phyloP scores from a whole-genome alignment of 192 early-diverging fungal genomes.

The Backusella tarrabulga region DNA sequence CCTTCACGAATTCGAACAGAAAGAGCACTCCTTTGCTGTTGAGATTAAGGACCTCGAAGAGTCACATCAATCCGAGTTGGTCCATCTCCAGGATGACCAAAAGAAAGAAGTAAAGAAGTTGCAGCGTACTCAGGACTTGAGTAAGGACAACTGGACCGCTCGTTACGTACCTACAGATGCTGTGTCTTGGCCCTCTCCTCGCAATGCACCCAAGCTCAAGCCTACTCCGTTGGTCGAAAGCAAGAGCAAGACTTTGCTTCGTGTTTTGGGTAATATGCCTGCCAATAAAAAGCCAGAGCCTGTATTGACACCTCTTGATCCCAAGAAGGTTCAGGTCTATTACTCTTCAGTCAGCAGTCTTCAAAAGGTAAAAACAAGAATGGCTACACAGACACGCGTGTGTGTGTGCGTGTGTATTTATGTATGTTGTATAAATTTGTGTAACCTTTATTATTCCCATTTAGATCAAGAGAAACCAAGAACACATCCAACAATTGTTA shows the following conservation, averaged over 20 bases:
- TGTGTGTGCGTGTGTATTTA: not conserved
- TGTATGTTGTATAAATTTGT: not conserved
- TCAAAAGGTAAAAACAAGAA: constrained; percentile 22
- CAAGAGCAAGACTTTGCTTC: constrained; percentile 9
- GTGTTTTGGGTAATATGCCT: constrained; percentile 12
- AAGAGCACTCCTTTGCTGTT: constrained; percentile 25
- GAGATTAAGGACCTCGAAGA: constrained; percentile 29
- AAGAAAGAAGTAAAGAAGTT: constrained; percentile 14
- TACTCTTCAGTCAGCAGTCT: constrained; percentile 48
- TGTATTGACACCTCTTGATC: constrained; percentile 26
- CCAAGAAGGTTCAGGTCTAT: constrained; percentile 45
- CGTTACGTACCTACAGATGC: constrained; percentile 33
- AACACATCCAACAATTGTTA: constrained; percentile 38
- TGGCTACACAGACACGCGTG: not conserved
- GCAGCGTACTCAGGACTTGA: not conserved
- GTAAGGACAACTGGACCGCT: not conserved
- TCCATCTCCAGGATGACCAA: constrained; percentile 20
- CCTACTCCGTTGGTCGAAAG: constrained; percentile 19
- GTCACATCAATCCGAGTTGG: constrained; percentile 25
- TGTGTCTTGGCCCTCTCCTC: constrained; percentile 38
- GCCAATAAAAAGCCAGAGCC: constrained; percentile 10
- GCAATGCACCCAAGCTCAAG: constrained; percentile 17
- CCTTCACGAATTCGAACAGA: constrained; percentile 31
- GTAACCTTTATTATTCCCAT: not conserved
- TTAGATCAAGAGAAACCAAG: constrained; percentile 47